Base-by-base conservation (phyloP, 257 asterid genomes). In the Lycium ferocissimum region DNA sequence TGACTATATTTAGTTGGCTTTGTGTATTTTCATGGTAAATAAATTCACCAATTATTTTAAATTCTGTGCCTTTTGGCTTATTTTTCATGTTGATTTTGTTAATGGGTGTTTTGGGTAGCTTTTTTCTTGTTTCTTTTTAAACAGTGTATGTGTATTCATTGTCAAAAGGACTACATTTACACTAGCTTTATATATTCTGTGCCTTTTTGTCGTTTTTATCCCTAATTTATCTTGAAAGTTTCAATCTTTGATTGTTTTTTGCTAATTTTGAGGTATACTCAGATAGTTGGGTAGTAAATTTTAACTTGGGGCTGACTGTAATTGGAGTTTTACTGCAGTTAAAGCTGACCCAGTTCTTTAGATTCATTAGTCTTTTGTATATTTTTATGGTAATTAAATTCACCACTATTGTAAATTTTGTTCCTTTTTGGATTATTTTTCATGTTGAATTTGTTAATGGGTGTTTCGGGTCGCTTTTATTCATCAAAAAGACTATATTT, bases 191-290 rank as follows among this genome's bases (percentile, higher is more conserved):
- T 26, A 26, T 26, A 26, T 26, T 26, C 33, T 26, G 33, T 26
- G 33, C 33, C 33, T 2, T 18, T 45, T 70, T n/a, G 75, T 57
- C 88, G 89, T 88, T 84, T 56, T 13, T 69, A 20, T 26, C 59
- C 80, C 80, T 7, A 20, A 20, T 20, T 26, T 65, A 1, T 65
- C 7, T 11, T 20, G 35, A 22, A 62, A 59, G 54, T 37, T 65
- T 38, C 54, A 20, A 40, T 57, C 47, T 53, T 65, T 57, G 18
- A 15, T 10, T 70, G 9, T 66, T 33, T 82, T 56, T 59, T 37
- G 63, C 53, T 56, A 56, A 73, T 49, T 18, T 76, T 35, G 47
- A 47, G 40, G 62, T 37, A 15, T 37, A 80, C 65, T 20, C 43
- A 45, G 62, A 79, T 54, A 63, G 40, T 7, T 65, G 40, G 37